Conservation (phyloP, 257 asterid genomes). For the Primulina tabacum region DNA sequence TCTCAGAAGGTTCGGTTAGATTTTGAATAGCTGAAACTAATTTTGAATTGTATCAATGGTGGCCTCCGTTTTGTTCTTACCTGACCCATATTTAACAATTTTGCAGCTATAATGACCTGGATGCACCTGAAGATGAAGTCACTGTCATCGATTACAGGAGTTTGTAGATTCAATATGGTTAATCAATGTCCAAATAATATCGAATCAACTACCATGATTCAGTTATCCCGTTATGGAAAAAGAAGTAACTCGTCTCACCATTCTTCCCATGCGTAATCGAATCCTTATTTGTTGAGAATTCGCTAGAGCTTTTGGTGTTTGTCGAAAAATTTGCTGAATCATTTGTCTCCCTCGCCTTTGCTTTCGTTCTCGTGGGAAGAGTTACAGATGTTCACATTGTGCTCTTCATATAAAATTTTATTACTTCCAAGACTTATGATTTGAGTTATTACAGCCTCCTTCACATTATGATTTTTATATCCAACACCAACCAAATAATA, state of each 20-base stretch:
- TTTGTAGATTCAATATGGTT: slow-evolving; percentile 44
- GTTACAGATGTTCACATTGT: not conserved
- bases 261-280: not conserved
- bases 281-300: not conserved
- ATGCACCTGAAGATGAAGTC: slow-evolving; percentile 99
- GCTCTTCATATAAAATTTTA: too few relatives aligned
- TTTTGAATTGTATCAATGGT: not conserved
- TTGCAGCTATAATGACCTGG: slow-evolving; percentile 94
- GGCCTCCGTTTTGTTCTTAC: not conserved
- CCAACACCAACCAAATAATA: too few relatives aligned
- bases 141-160: slow-evolving; percentile 97
- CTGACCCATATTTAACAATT: slow-evolving; percentile 24
- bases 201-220: not conserved
- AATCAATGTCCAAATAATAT: not conserved
- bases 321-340: not conserved
- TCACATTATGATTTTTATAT: too few relatives aligned
- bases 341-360: not conserved
- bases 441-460: not conserved
- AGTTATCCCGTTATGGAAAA: not conserved
- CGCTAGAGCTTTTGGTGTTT: not conserved
- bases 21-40: not conserved
- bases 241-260: not conserved
- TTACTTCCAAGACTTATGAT: not conserved
- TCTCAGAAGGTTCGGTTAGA: slow-evolving; percentile 65
- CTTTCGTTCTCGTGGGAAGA: not conserved